Conservation (phyloP, 805 yeast species). For the Metschnikowia cubensis region DNA sequence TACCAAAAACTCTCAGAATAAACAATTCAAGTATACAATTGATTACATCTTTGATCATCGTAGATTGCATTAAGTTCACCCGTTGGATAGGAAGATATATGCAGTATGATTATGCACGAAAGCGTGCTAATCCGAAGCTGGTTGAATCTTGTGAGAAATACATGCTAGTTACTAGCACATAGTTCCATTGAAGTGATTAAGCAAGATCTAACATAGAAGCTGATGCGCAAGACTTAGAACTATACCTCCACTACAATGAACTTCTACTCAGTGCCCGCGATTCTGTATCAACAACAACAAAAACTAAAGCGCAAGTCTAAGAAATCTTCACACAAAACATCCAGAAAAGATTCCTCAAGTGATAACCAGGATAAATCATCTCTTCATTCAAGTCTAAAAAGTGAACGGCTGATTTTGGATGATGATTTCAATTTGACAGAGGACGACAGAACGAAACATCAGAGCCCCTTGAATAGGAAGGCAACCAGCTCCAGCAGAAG, state of each 20-base stretch:
- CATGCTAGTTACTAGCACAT: neutral
- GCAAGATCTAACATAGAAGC: neutral
- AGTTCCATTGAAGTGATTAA: neutral
- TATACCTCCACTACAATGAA: conserved; percentile 24
- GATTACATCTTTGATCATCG: neutral
- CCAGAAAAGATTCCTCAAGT: neutral
- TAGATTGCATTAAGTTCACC: neutral
- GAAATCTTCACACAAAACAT: conserved; percentile 5
- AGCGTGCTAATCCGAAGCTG: neutral
- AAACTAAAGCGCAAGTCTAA: conserved; percentile 22
- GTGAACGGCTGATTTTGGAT: neutral
- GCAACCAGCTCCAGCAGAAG: neutral
- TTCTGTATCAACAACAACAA: conserved; percentile 40
- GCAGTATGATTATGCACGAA: conserved; percentile 1
- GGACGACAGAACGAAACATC: neutral
- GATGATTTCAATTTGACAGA: neutral
- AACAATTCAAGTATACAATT: neutral
- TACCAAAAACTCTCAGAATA: no score
- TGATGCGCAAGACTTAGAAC: neutral
- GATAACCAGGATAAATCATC: conserved; percentile 1
- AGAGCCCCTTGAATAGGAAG: neutral
- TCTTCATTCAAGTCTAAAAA: neutral
- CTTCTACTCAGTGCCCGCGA: conserved; percentile 36
- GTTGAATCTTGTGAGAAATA: neutral
- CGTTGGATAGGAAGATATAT: neutral